Percentiles rank a stretch among this genome's conserved stretches.
These are phyloP conservation scores for Paragyromitra xinjiangensis DNA, from an alignment of 495 filamentous ascomycete species.

Conservation along the genomic window DNA sequence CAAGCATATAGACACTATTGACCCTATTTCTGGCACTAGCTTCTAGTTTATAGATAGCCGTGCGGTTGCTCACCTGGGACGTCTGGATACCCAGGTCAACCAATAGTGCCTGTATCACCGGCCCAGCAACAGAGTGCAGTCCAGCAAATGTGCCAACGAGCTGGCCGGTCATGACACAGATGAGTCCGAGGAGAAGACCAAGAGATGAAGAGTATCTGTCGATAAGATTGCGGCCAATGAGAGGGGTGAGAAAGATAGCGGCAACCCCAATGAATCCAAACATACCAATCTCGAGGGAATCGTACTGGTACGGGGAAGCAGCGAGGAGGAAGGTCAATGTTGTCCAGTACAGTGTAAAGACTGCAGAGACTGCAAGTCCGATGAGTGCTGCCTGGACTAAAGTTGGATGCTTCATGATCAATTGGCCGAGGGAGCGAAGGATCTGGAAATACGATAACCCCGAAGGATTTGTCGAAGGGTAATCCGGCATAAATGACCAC, in stretches of 20 bases:
- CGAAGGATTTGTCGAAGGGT: conserved; percentile 74
- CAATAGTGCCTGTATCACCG: conserved; percentile 76
- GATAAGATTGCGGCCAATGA: conserved; percentile 75
- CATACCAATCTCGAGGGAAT: conserved; percentile 73
- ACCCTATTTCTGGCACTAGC: conserved; percentile 77
- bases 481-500: conserved; percentile 81
- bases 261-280: conserved; percentile 81
- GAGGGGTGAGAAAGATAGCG: conserved; percentile 70
- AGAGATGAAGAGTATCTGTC: conserved; percentile 73
- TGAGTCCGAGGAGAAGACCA: conserved; percentile 70
- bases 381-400: conserved; percentile 73
- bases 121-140: conserved; percentile 72
- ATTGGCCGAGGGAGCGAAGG: conserved; percentile 68
- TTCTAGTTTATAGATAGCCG: conserved; percentile 74
- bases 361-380: conserved; percentile 65
- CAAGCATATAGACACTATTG: conserved; percentile 86
- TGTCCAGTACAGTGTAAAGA: conserved; percentile 81
- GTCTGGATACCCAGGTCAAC: conserved; percentile 79
- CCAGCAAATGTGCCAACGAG: conserved; percentile 76
- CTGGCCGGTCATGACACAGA: conserved; percentile 69
- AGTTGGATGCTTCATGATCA: conserved; percentile 71
- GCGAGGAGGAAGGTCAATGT: conserved; percentile 82
- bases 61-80: conserved; percentile 77
- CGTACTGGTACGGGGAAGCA: conserved; percentile 72
- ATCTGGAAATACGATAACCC: conserved; percentile 72